Base-by-base conservation (phyloP, 768 basidiomycete genomes). In the Crepidotus variabilis region DNA sequence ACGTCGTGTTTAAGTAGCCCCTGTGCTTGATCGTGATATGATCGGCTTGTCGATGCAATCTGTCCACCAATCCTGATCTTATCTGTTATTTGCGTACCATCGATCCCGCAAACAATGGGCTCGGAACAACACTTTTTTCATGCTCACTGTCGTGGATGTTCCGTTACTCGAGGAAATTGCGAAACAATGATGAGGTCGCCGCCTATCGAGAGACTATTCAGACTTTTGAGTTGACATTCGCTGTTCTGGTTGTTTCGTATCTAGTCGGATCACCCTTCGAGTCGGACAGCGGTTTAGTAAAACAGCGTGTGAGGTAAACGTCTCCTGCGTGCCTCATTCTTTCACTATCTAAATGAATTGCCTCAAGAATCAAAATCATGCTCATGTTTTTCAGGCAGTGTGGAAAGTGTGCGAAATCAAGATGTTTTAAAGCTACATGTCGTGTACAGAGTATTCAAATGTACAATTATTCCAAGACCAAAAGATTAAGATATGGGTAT, bases 1-100 rank as follows among this genome's bases (percentile, higher is more conserved):
- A 24, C 57, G 64, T 65, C 55, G 61, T 59, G 46, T 54, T 55
- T 56, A 56, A 61, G 50, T 39, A 57, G 55, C 57, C 47, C 55
- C 16, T 23, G n/a, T 43, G 36, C 8, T 34, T 48, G 18, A 57
- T 52, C 51, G 51, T 34, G 34, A 57, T 33, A 14, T 46, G 43
- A 54, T 54, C 53, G 47, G 45, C 35, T 45, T 46, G 28, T 24
- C 47, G 43, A 43, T 43, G 39, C 39, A 43, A 24, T 54, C 21
- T 59, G 24, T 46, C 32, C 22, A 11, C 51, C 28, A 46, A 56
- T 53, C 51, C 5, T 32, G 49, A 59, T 59, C 58, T 59, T 59
- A 59, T 59, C 58, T 32, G 43, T 55, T 59, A 55, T 59, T 59
- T 59, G 58, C 48, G 50, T 54, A 1, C 22, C 49, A 59, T 56